Conservation (phyloP, 2,329 filamentous ascomycete species). For the Xylariaceae sp. region DNA sequence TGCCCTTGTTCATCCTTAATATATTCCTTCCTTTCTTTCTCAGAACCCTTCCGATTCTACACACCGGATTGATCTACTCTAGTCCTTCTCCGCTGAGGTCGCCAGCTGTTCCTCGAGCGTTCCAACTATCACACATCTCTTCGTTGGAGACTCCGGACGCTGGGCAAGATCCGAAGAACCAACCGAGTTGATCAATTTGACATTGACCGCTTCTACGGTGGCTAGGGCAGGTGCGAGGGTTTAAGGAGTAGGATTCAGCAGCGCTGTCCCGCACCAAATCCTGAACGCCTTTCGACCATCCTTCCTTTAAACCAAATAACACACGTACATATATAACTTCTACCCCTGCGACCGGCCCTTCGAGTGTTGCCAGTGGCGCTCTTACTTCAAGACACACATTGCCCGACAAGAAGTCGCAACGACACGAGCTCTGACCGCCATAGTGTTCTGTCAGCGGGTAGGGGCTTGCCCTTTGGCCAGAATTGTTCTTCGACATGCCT, state of each 20-base stretch:
- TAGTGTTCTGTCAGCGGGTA: slow-evolving; percentile 3
- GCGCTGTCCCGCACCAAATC: slow-evolving; percentile 40
- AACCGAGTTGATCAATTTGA: too few species aligned
- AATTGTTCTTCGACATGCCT: slow-evolving; percentile 43
- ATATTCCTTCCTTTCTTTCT: slow-evolving; percentile 15
- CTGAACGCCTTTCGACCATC: slow-evolving; percentile 18
- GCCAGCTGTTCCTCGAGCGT: too few species aligned
- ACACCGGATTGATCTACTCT: too few species aligned
- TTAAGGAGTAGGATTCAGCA: slow-evolving; percentile 44
- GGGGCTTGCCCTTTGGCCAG: neutral
- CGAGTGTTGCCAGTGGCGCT: too few species aligned
- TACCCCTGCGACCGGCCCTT: too few species aligned
- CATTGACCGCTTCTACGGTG: too few species aligned
- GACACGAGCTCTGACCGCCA: slow-evolving; percentile 7
- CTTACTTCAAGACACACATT: slow-evolving; percentile 20
- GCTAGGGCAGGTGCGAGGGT: too few species aligned
- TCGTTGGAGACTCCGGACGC: slow-evolving; percentile 4
- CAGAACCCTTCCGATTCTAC: neutral
- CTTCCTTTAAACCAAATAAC: neutral
- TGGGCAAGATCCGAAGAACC: too few species aligned
- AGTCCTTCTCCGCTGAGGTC: too few species aligned
- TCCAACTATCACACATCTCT: slow-evolving; percentile 3
- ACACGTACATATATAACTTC: too few species aligned
- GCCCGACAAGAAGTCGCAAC: slow-evolving; percentile 20
- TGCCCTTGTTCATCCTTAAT: slow-evolving; percentile 20